Conservation (phyloP, 225 moss, liverwort and hornwort species). For the Thuidium tamariscinum region DNA sequence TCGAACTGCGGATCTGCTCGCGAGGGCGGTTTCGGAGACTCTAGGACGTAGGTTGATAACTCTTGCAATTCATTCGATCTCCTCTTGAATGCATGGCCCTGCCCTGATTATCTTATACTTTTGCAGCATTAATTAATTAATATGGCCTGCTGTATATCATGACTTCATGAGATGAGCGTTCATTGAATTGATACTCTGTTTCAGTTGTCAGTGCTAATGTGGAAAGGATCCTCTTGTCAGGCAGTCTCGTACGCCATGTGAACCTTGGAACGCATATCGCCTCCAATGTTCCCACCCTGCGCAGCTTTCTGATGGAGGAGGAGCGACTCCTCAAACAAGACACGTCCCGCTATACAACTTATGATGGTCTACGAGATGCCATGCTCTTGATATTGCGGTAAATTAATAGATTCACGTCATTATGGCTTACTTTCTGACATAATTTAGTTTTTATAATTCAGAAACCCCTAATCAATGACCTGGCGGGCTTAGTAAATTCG, state of each 20-base stretch:
- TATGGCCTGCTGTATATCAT: background rate
- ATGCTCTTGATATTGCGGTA: slow-evolving; percentile 84
- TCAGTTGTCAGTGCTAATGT: slow-evolving; percentile 7
- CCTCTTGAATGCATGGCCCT: background rate
- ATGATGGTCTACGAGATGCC: slow-evolving; percentile 58
- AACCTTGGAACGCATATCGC: slow-evolving; percentile 63
- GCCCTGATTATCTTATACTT: background rate
- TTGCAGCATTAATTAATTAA: background rate
- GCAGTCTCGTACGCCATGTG: slow-evolving; percentile 71
- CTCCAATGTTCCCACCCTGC: slow-evolving; percentile 61
- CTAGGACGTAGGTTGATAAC: slow-evolving; percentile 67
- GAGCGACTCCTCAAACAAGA: slow-evolving; percentile 41
- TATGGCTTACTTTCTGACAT: background rate
- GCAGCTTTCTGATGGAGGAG: slow-evolving; percentile 61
- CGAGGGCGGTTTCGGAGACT: slow-evolving; percentile 56
- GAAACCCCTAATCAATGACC: background rate
- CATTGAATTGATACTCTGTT: background rate
- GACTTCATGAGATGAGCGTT: background rate
- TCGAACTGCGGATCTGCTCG: slow-evolving; percentile 61
- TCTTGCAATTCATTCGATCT: background rate
- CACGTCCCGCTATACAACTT: slow-evolving; percentile 36
- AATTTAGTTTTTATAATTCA: background rate
- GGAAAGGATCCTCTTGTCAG: slow-evolving; percentile 29
- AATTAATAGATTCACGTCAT: background rate
- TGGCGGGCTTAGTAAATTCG: background rate